Evolutionary conservation across 2,329 filamentous ascomycete species (phyloP).

Genomic region (Fusarium sulawesiense): DNA sequence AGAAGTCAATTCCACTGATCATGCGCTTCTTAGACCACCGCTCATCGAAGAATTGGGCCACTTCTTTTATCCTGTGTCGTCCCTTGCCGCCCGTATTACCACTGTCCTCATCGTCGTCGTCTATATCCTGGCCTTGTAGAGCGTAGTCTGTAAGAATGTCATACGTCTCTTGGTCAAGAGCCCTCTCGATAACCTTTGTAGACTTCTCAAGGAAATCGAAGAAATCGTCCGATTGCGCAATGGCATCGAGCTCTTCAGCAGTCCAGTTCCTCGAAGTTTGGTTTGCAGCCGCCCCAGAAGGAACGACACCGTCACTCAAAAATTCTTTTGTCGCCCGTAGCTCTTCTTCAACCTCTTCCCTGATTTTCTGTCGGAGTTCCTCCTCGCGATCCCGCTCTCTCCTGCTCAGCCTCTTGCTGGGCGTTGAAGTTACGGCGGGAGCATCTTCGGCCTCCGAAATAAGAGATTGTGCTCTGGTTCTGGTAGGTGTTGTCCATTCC

Average conservation of each 20-base stretch:
- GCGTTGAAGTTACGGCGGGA: constrained; percentile 65
- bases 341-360: constrained; percentile 93
- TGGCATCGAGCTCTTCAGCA: constrained; percentile 86
- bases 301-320: constrained; percentile 57
- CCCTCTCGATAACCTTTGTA: constrained; percentile 96
- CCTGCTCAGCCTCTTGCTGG: constrained; percentile 80
- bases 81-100: constrained; percentile 78
- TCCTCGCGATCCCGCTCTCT: constrained; percentile 87
- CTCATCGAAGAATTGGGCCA: constrained; percentile 93
- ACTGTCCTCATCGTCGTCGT: constrained; percentile 84
- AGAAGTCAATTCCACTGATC: constrained; percentile 96
- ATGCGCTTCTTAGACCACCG: constrained; percentile 98
- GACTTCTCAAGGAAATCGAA: constrained; percentile 94
- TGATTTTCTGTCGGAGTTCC: constrained; percentile 84
- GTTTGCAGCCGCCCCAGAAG: constrained; percentile 55
- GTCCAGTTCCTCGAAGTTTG: constrained; percentile 86
- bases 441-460: constrained; percentile 71
- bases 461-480: constrained; percentile 55
- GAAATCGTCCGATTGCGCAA: constrained; percentile 93
- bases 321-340: constrained; percentile 77
- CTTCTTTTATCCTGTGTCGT: constrained; percentile 82
- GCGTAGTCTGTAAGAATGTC: constrained; percentile 97
- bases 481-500: constrained; percentile 71
- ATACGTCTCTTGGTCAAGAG: constrained; percentile 89
- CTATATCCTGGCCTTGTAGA: constrained; percentile 76